A percentile compares a stretch with the other conserved stretches of the same genome.
Evolutionary conservation across 2,329 filamentous ascomycete genomes (phyloP).

Genomic region (Talaromyces sp.): DNA sequence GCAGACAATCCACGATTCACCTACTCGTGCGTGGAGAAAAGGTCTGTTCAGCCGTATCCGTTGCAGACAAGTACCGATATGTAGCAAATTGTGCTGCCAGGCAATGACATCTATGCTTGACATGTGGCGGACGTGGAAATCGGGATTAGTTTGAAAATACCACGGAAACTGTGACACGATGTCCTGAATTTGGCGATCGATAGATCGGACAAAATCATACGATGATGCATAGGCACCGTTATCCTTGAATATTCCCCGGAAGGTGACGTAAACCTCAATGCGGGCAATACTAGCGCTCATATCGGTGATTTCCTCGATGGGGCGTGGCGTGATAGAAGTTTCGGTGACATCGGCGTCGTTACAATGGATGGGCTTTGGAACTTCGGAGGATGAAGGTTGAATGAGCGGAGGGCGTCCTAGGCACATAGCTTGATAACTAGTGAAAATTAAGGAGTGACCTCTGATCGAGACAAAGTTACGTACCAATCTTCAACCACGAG

Average conservation of each 20-base stretch:
- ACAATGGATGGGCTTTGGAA: slow-evolving; percentile 26
- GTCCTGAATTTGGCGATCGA: slow-evolving; percentile 24
- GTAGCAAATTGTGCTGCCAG: slow-evolving; percentile 27
- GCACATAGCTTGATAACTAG: slow-evolving; percentile 28
- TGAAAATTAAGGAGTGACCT: neutral
- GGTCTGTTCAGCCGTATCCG: slow-evolving; percentile 27
- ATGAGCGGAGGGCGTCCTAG: slow-evolving; percentile 26
- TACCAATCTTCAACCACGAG: slow-evolving; percentile 26
- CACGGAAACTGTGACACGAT: slow-evolving; percentile 25
- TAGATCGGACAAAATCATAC: slow-evolving; percentile 23
- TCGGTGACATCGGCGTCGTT: slow-evolving; percentile 26
- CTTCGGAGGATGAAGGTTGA: slow-evolving; percentile 23
- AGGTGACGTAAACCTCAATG: slow-evolving; percentile 22
- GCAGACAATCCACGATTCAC: slow-evolving; percentile 24
- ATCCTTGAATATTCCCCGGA: slow-evolving; percentile 22
- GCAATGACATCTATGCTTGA: slow-evolving; percentile 22
- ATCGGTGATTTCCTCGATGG: slow-evolving; percentile 24
- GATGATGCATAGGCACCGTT: slow-evolving; percentile 22
- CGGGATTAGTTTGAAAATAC: slow-evolving; percentile 24
- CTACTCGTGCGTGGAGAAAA: slow-evolving; percentile 25
- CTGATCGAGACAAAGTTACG: slow-evolving; percentile 4
- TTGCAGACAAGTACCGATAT: slow-evolving; percentile 27
- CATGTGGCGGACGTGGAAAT: slow-evolving; percentile 18
- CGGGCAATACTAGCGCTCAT: slow-evolving; percentile 25
- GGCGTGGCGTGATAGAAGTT: slow-evolving; percentile 19